A percentile compares a stretch with the other conserved stretches of the same genome.
phyloP scores from a whole-genome alignment of 2,329 filamentous ascomycete genomes.

The Hypoxylon sp. region DNA sequence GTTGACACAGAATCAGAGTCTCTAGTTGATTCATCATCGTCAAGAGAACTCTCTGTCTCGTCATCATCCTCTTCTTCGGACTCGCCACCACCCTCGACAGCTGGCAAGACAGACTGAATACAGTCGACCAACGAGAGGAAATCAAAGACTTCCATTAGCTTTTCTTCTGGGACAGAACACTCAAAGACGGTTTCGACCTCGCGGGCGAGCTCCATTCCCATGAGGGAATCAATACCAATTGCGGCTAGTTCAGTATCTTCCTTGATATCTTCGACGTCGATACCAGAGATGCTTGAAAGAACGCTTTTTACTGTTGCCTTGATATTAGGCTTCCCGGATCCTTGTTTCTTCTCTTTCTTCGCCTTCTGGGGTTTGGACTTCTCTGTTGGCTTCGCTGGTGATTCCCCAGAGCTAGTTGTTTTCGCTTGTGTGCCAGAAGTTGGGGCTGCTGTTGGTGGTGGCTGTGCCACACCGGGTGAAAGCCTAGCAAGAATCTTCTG shows the following conservation, averaged over 20 bases:
- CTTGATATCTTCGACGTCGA: slow-evolving; percentile 47
- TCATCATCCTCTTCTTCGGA: too few species aligned
- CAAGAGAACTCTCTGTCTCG: too few species aligned
- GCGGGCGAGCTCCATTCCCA: slow-evolving; percentile 55
- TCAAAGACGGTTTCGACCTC: slow-evolving; percentile 52
- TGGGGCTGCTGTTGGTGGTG: neutral
- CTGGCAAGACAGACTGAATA: too few species aligned
- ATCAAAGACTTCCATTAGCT: too few species aligned
- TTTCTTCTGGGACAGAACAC: neutral
- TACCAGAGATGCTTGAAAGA: slow-evolving; percentile 12
- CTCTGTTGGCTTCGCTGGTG: neutral
- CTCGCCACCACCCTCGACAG: too few species aligned
- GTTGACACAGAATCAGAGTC: too few species aligned
- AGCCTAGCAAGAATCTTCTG: slow-evolving; percentile 41
- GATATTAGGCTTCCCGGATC: neutral
- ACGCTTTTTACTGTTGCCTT: slow-evolving; percentile 11
- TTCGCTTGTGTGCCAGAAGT: neutral
- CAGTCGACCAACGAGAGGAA: too few species aligned
- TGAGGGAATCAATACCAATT: slow-evolving; percentile 58
- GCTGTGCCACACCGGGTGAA: slow-evolving; percentile 1
- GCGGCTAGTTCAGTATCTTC: slow-evolving; percentile 49
- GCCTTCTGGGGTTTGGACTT: neutral
- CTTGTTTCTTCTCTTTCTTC: neutral
- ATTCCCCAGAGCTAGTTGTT: neutral
- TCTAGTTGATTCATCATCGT: too few species aligned